These are phyloP conservation scores for Paraglomus occultum DNA, from an alignment of 192 early-diverging fungal genomes.

Conservation along the genomic window DNA sequence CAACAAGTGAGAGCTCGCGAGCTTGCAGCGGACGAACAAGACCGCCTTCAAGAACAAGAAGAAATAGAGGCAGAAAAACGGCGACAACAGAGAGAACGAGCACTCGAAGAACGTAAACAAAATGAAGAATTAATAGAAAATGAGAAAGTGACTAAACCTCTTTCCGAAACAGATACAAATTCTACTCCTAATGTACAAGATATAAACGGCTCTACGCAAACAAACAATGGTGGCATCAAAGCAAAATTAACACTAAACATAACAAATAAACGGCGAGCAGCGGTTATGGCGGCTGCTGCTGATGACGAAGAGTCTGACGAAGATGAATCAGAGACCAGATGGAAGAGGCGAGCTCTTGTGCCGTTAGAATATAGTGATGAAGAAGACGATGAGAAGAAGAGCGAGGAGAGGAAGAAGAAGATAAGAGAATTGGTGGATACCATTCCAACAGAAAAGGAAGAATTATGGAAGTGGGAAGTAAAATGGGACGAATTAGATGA, in stretches of 20 bases:
- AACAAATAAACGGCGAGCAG: constrained; percentile 37
- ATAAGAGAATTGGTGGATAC: constrained; percentile 63
- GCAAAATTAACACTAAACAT: constrained; percentile 25
- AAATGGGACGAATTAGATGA: constrained; percentile 77
- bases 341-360: constrained; percentile 46
- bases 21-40: constrained; percentile 65
- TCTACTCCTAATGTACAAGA: not conserved
- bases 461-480: constrained; percentile 68
- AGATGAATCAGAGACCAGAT: constrained; percentile 50
- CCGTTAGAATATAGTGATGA: constrained; percentile 52
- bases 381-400: constrained; percentile 55
- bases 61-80: constrained; percentile 46
- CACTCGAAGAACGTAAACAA: constrained; percentile 29
- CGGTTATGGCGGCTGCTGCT: constrained; percentile 19
- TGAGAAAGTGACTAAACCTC: not conserved
- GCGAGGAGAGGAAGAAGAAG: constrained; percentile 63
- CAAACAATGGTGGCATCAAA: constrained; percentile 12
- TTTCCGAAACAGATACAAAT: constrained; percentile 3
- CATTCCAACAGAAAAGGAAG: constrained; percentile 69
- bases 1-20: constrained; percentile 61
- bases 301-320: constrained; percentile 47
- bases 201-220: constrained; percentile 32
- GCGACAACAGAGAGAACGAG: constrained; percentile 32
- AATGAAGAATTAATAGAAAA: constrained; percentile 33
- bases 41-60: constrained; percentile 52